phyloP scores from a whole-genome alignment of 306 rosid genomes.

The Alnus glutinosa region DNA sequence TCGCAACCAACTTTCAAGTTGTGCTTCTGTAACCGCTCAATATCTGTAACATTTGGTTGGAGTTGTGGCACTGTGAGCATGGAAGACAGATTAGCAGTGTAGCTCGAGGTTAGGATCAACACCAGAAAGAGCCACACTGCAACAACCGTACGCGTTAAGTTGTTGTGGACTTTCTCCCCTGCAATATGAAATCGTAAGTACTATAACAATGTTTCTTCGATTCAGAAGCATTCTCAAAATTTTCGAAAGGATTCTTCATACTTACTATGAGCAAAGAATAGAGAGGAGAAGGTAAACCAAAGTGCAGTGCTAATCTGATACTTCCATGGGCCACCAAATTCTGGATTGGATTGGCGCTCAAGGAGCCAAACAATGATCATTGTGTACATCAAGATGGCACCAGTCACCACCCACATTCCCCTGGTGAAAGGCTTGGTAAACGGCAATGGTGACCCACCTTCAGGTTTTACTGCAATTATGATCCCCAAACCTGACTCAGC shows the following conservation, averaged over 20 bases:
- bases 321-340: slow-evolving; percentile 55
- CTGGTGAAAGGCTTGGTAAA: slow-evolving; percentile 66
- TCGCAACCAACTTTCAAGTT: slow-evolving; percentile 31
- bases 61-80: slow-evolving; percentile 48
- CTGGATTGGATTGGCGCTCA: slow-evolving; percentile 53
- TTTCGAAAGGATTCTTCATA: background rate
- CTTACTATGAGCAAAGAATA: slow-evolving; percentile 83
- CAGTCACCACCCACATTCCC: slow-evolving; percentile 61
- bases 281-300: slow-evolving; percentile 67
- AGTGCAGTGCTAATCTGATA: slow-evolving; percentile 56
- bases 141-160: slow-evolving; percentile 47
- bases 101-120: slow-evolving; percentile 59
- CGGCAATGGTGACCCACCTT: slow-evolving; percentile 44
- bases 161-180: slow-evolving; percentile 49
- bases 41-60: slow-evolving; percentile 29
- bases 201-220: too few relatives aligned
- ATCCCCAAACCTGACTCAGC: slow-evolving; percentile 61
- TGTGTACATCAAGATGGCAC: slow-evolving; percentile 52
- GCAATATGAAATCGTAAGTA: slow-evolving; percentile 1
- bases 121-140: slow-evolving; percentile 57
- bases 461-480: slow-evolving; percentile 44
- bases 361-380: slow-evolving; percentile 56
- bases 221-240: background rate
- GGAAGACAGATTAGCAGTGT: slow-evolving; percentile 67
- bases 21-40: slow-evolving; percentile 42